phyloP scores from a whole-genome alignment of 495 filamentous ascomycete species.

The Lophium mytilinum region DNA sequence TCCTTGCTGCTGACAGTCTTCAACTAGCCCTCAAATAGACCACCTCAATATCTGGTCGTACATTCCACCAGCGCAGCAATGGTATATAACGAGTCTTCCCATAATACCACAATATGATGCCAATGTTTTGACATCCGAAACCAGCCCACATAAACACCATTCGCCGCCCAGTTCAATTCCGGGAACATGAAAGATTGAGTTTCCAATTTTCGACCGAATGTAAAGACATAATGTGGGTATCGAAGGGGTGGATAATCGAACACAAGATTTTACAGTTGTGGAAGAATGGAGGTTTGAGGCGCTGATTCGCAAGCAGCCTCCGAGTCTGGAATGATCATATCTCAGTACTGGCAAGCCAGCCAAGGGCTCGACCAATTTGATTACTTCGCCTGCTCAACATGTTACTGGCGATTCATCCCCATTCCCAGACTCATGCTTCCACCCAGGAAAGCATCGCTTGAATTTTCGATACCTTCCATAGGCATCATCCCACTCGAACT shows the following conservation, averaged over 20 bases:
- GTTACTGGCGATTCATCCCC: conserved; percentile 1
- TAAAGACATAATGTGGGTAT: not conserved
- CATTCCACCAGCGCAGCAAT: conserved; percentile 1
- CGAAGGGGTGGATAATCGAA: not conserved
- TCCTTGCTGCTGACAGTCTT: too few species aligned
- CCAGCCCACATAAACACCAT: not conserved
- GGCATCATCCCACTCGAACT: conserved; percentile 16
- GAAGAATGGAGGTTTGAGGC: not conserved
- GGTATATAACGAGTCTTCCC: conserved; percentile 5
- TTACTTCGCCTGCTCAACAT: conserved; percentile 7
- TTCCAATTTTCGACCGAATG: not conserved
- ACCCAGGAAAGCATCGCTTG: conserved; percentile 13
- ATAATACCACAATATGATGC: not conserved
- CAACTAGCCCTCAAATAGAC: too few species aligned
- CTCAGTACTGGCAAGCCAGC: conserved; percentile 1
- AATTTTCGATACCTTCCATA: conserved; percentile 21
- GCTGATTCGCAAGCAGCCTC: not conserved
- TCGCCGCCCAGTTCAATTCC: not conserved
- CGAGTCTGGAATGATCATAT: not conserved
- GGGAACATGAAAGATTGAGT: not conserved
- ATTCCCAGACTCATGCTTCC: conserved; percentile 6
- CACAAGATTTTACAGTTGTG: not conserved
- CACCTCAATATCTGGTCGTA: too few species aligned
- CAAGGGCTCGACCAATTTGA: not conserved
- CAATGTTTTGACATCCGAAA: not conserved